Evolutionary conservation across 164 flowering plant species (phyloP).

Genomic region (Macadamia integrifolia): DNA sequence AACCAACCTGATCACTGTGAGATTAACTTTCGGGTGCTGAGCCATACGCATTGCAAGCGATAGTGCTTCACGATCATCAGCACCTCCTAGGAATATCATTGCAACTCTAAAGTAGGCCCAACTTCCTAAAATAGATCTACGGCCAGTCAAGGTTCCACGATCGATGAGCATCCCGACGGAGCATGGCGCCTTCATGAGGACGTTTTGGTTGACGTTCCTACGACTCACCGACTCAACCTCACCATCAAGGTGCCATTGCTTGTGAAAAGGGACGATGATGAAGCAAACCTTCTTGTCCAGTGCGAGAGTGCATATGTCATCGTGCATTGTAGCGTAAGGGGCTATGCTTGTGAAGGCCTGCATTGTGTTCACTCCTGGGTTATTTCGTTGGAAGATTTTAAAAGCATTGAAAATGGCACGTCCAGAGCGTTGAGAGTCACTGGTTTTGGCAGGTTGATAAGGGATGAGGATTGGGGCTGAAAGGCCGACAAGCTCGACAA

Average conservation of each 20-base stretch:
- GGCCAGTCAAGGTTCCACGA: conserved; percentile 2
- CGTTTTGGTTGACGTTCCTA: conserved; percentile 24
- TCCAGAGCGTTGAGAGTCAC: conserved; percentile 9
- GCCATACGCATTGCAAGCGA: conserved; percentile 37
- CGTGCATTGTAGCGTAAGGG: conserved; percentile 25
- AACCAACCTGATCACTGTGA: conserved; percentile 25
- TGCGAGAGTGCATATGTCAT: conserved; percentile 30
- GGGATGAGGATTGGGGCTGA: conserved; percentile 12
- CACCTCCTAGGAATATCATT: conserved; percentile 46
- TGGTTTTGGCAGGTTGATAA: neutral
- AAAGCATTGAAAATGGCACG: conserved; percentile 36
- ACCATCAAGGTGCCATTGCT: conserved; percentile 10
- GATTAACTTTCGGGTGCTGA: conserved; percentile 14
- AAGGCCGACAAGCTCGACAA: conserved; percentile 36
- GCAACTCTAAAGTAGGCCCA: conserved; percentile 16
- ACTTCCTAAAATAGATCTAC: neutral
- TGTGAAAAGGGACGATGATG: conserved; percentile 28
- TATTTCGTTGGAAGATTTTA: conserved; percentile 6
- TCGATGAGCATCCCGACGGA: conserved; percentile 50
- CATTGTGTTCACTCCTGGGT: neutral
- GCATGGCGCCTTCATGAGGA: conserved; percentile 44
- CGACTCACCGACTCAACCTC: neutral
- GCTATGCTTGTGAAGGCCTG: conserved; percentile 20
- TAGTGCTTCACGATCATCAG: conserved; percentile 58
- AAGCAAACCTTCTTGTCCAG: conserved; percentile 17